Evolutionary conservation across 352 stramenopile species (phyloP).

Genomic region (Phytophthora megakarya): DNA sequence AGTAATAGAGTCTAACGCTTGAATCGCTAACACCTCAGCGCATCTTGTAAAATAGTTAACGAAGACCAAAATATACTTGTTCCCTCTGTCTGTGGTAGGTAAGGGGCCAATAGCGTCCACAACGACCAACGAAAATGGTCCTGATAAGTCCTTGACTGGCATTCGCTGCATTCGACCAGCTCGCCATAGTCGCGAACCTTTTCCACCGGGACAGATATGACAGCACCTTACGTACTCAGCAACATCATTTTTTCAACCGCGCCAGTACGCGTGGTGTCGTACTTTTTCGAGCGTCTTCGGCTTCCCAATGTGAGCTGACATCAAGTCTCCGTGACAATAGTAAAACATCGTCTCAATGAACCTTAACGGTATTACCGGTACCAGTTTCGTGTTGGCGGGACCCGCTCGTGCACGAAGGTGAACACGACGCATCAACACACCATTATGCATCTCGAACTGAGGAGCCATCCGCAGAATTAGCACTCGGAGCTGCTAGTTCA

Average conservation of each 20-base stretch:
- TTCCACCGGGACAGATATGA: background rate
- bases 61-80: background rate
- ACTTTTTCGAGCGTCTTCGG: slow-evolving; percentile 6
- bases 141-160: background rate
- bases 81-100: background rate
- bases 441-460: too few relatives aligned
- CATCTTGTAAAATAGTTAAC: background rate
- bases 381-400: too few relatives aligned
- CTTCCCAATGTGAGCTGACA: too few relatives aligned
- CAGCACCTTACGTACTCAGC: background rate
- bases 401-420: too few relatives aligned
- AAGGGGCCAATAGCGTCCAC: slow-evolving; percentile 8
- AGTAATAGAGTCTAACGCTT: background rate
- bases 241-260: background rate
- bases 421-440: too few relatives aligned
- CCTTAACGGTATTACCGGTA: background rate
- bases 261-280: slow-evolving; percentile 5
- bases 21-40: slow-evolving; percentile 1
- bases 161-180: slow-evolving; percentile 12
- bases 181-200: slow-evolving; percentile 8
- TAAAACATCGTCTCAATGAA: background rate
- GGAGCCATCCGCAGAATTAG: too few relatives aligned
- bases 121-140: slow-evolving; percentile 13
- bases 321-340: background rate
- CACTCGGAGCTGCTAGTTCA: too few relatives aligned